These are phyloP conservation scores for Bertia moriformis DNA, from an alignment of 2,329 filamentous ascomycete genomes.

Conservation along the genomic window DNA sequence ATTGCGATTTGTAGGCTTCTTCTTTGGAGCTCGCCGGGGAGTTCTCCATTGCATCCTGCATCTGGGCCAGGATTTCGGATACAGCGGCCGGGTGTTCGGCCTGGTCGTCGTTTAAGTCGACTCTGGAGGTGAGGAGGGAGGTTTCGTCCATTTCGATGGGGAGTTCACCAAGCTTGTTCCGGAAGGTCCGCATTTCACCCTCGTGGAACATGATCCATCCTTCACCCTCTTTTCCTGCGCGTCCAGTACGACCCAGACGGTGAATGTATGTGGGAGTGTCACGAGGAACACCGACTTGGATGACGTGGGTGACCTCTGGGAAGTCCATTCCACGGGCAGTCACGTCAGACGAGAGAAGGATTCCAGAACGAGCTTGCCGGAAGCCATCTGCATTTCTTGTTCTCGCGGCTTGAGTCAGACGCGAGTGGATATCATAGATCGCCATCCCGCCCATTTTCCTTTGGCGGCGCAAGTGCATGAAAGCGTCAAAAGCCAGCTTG, in stretches of 20 bases:
- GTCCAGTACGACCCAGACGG: slow-evolving; percentile 61
- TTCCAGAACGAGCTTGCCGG: slow-evolving; percentile 42
- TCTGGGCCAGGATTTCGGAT: neutral
- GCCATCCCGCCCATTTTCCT: neutral
- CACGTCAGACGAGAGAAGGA: slow-evolving; percentile 68
- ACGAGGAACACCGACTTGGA: slow-evolving; percentile 53
- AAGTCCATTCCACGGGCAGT: slow-evolving; percentile 75
- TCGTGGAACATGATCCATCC: slow-evolving; percentile 53
- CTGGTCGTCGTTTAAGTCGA: neutral
- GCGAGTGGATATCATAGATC: slow-evolving; percentile 59
- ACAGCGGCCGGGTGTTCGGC: no score
- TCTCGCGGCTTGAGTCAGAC: slow-evolving; percentile 55
- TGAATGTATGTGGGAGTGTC: slow-evolving; percentile 63
- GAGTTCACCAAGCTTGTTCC: slow-evolving; percentile 37
- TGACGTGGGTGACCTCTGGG: slow-evolving; percentile 65
- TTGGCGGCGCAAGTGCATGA: slow-evolving; percentile 27
- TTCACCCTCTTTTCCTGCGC: slow-evolving; percentile 59
- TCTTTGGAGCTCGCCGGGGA: neutral
- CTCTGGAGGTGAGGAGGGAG: neutral
- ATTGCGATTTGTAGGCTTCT: neutral
- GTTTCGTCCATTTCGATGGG: slow-evolving; percentile 29
- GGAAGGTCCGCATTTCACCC: slow-evolving; percentile 31
- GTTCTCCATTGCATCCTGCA: neutral
- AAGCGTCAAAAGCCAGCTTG: slow-evolving; percentile 43
- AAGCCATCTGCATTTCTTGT: slow-evolving; percentile 61